phyloP scores from a whole-genome alignment of 768 basidiomycete genomes.

The Strobilomyces confusus region DNA sequence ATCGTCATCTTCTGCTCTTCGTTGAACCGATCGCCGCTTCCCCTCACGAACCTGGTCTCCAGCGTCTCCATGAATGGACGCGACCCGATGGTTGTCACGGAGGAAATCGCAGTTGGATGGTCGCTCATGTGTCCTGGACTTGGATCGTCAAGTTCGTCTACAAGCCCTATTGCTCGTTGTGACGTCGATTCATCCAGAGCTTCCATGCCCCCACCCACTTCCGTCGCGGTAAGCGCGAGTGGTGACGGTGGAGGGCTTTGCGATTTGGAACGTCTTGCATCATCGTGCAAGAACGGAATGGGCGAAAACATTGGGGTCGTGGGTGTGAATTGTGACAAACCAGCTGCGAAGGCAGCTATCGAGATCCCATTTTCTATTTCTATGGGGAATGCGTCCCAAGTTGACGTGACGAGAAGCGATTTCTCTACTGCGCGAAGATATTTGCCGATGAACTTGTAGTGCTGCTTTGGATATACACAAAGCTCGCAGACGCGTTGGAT shows the following conservation, averaged over 20 bases:
- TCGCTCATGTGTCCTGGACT: constrained; percentile 82
- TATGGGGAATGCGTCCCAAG: constrained; percentile 66
- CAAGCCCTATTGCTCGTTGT: constrained; percentile 63
- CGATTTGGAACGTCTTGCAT: constrained; percentile 75
- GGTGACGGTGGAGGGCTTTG: constrained; percentile 79
- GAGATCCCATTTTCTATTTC: constrained; percentile 30
- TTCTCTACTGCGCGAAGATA: constrained; percentile 86
- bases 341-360: constrained; percentile 35
- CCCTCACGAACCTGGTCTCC: constrained; percentile 61
- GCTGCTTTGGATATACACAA: constrained; percentile 57
- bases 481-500: constrained; percentile 89
- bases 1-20: constrained; percentile 36
- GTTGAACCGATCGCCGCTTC: constrained; percentile 31
- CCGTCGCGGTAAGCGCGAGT: constrained; percentile 44
- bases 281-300: constrained; percentile 82
- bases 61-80: constrained; percentile 54
- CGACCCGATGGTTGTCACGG: constrained; percentile 50
- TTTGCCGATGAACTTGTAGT: constrained; percentile 80
- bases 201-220: constrained; percentile 32
- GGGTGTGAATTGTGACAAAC: constrained; percentile 53
- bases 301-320: constrained; percentile 83
- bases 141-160: constrained; percentile 84
- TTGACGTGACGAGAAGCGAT: constrained; percentile 78
- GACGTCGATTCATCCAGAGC: constrained; percentile 34
- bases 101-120: constrained; percentile 64